Conservation (phyloP, 495 filamentous ascomycete species). For the Pseudomonodictys pantanalensis region DNA sequence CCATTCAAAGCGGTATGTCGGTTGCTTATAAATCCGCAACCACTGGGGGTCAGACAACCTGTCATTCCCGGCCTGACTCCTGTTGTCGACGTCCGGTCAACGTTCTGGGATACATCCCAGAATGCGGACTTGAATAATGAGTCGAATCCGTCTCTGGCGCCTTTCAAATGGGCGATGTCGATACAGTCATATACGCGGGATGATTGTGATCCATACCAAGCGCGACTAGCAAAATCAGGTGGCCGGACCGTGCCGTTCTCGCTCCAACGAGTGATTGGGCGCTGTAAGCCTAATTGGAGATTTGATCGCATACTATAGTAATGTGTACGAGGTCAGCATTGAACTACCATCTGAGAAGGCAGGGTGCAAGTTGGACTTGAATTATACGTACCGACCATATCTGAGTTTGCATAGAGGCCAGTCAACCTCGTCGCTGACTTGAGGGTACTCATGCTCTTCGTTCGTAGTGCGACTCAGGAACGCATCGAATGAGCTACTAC, state of each 20-base stretch:
- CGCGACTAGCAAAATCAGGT: constrained; percentile 56
- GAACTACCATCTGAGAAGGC: no score
- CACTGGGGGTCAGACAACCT: constrained; percentile 69
- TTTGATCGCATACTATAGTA: constrained; percentile 48
- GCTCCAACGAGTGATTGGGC: constrained; percentile 58
- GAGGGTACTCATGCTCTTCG: constrained; percentile 54
- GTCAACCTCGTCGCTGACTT: constrained; percentile 42
- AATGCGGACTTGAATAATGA: constrained; percentile 61
- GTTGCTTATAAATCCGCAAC: constrained; percentile 61
- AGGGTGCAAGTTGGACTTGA: no score
- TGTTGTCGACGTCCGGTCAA: constrained; percentile 62
- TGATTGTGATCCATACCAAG: constrained; percentile 48
- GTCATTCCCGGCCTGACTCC: constrained; percentile 57
- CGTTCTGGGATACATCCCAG: constrained; percentile 74
- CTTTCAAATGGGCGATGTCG: constrained; percentile 60
- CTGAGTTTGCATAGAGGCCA: constrained; percentile 57
- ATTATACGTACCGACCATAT: constrained; percentile 56
- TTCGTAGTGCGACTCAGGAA: constrained; percentile 52
- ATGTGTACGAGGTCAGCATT: no score
- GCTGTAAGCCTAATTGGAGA: constrained; percentile 49
- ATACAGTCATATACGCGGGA: constrained; percentile 65
- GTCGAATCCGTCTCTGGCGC: constrained; percentile 48
- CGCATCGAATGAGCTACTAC: constrained; percentile 61
- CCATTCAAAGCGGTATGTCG: constrained; percentile 63
- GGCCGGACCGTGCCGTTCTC: constrained; percentile 49